A percentile compares a stretch with the other conserved stretches of the same genome.
Conservation (phyloP, 176 grass and related monocot species). For the Echinochloa phyllopogon region DNA sequence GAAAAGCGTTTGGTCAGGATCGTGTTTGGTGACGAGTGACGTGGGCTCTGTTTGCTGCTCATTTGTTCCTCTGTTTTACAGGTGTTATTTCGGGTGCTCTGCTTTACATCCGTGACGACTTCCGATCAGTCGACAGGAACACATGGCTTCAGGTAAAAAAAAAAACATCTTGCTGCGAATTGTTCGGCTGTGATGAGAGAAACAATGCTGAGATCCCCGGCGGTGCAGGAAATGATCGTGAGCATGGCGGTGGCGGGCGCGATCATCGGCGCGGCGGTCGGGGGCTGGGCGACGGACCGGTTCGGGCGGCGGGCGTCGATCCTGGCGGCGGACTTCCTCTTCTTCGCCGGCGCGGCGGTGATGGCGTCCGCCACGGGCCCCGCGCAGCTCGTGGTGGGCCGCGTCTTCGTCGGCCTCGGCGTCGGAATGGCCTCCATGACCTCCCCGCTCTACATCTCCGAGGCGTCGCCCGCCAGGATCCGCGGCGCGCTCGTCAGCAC, state of each 20-base stretch:
- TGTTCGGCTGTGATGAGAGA: neutral
- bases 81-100: slow-evolving; percentile 87
- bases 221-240: slow-evolving; percentile 72
- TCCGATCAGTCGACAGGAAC: slow-evolving; percentile 72
- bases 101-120: slow-evolving; percentile 91
- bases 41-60: neutral
- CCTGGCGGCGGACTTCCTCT: slow-evolving; percentile 67
- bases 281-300: slow-evolving; percentile 79
- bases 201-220: neutral
- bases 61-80: slow-evolving; percentile 1
- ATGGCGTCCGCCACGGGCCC: slow-evolving; percentile 67
- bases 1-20: neutral
- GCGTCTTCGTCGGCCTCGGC: slow-evolving; percentile 76
- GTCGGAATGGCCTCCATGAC: slow-evolving; percentile 97
- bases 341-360: slow-evolving; percentile 73
- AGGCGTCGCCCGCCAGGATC: slow-evolving; percentile 76
- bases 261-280: slow-evolving; percentile 79
- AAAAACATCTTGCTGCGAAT: too few species aligned
- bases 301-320: slow-evolving; percentile 72
- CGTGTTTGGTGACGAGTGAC: neutral
- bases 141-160: slow-evolving; percentile 82
- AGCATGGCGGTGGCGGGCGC: slow-evolving; percentile 92
- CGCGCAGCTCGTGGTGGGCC: slow-evolving; percentile 56
- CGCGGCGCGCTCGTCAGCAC: slow-evolving; percentile 86
- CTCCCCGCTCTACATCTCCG: slow-evolving; percentile 84